phyloP scores from a whole-genome alignment of 768 basidiomycete species.

The Suillus occidentalis region DNA sequence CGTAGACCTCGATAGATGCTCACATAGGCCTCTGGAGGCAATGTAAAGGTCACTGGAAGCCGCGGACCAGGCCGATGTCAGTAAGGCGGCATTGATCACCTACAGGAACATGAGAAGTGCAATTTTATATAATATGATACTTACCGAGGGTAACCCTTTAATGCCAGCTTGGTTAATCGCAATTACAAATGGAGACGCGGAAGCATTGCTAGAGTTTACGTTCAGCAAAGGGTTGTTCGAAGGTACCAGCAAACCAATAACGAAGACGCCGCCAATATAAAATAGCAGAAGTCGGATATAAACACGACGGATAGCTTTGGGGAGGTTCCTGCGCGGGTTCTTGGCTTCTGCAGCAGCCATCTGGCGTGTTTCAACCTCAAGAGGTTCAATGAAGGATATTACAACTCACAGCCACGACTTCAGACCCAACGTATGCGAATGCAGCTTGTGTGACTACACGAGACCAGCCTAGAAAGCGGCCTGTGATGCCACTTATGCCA shows the following conservation, averaged over 20 bases:
- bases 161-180: slow-evolving; percentile 58
- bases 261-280: slow-evolving; percentile 40
- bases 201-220: slow-evolving; percentile 39
- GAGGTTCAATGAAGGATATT: not conserved
- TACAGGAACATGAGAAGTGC: slow-evolving; percentile 2
- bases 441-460: slow-evolving; percentile 58
- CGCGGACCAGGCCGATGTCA: slow-evolving; percentile 47
- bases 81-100: slow-evolving; percentile 41
- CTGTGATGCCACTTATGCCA: slow-evolving; percentile 41
- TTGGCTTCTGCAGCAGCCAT: slow-evolving; percentile 49
- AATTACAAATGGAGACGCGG: slow-evolving; percentile 57
- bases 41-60: slow-evolving; percentile 41
- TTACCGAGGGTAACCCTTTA: slow-evolving; percentile 51
- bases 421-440: slow-evolving; percentile 61
- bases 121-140: slow-evolving; percentile 9
- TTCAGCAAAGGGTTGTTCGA: slow-evolving; percentile 44
- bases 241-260: slow-evolving; percentile 51
- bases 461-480: slow-evolving; percentile 52
- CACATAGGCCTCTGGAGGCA: slow-evolving; percentile 39
- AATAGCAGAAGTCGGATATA: slow-evolving; percentile 44
- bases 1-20: slow-evolving; percentile 4
- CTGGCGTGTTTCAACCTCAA: slow-evolving; percentile 17
- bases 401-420: slow-evolving; percentile 42
- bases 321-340: slow-evolving; percentile 47
- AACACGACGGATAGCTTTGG: slow-evolving; percentile 42